Base-by-base conservation (phyloP, 495 filamentous ascomycete species). In the Aspergillus haitiensis region DNA sequence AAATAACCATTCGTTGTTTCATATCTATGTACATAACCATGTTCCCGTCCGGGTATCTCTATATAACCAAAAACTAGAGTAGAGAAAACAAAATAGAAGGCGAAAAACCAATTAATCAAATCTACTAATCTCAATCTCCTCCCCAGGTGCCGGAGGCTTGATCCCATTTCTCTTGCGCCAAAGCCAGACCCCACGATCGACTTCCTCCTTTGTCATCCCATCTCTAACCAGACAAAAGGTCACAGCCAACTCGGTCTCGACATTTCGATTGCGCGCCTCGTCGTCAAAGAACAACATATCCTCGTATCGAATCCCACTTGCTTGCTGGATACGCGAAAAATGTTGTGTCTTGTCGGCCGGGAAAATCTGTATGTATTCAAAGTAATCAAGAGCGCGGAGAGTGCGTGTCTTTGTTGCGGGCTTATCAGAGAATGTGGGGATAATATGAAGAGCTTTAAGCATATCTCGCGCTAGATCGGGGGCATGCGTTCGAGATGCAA, bases 211-310 rank as follows among this genome's bases (percentile, higher is more conserved):
- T n/a, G 81, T 88, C 54, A 96, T 84, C 2, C 94, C 94, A 70
- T 92, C 86, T 58, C 84, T 70, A 5, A 98, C 88, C 62, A 95
- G 68, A 67, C 83, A 84, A 79, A 96, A 95, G 7, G 86, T 87
- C 31, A 97, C 89, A 2, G 92, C 92, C 52, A 97, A 62, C 59
- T 81, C 74, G 52, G 79, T 86, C 76, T 93, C 89, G 0, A 96
- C 93, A 72, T 96, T 90, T 39, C 81, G 75, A 70, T 98, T 98
- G 59, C 93, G 77, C 47, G 80, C 74, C 82, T 98, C 93, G 62
- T 98, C 93, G 64, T 98, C 93, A 67, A 97, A 98, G 65, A 98
- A 98, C 59, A 98, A 67, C 90, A 97, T 97, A 47, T 97, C 90
- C 45, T 84, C 80, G 67, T 86, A 96, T 9, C 60, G 64, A 10